Evolutionary conservation across 257 asterid genomes (phyloP), one percentile per base, ranked within the genome.

Genomic region (Scutellaria baicalensis): DNA sequence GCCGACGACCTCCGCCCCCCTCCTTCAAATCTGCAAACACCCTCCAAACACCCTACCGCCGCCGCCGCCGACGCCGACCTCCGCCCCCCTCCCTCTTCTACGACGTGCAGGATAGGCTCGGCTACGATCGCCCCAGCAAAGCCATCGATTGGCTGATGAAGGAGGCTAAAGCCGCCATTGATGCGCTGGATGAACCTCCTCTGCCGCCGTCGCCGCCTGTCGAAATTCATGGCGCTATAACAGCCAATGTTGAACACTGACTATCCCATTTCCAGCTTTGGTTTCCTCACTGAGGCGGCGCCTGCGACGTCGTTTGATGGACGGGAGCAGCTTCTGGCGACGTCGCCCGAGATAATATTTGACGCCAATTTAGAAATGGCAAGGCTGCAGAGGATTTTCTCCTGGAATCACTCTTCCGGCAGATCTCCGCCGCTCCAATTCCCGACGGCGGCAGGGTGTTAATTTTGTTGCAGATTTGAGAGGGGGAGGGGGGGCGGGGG

Each of bases 151-250:
- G n/a, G n/a, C 85, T 86, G 13, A 79, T 84, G 78, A 60, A 70
- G 27, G 83, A 81, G 74, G 89, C 89, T 2, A 84, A 84, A 75
- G 4, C 86, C 66, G 83, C 89, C 77, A 84, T 81, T 31, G 86
- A 81, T 14, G 81, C 73, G 5, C 84, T 84, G 4, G 49, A 49
- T 43, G 36, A 66, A 1, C 44, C 64, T 10, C 71, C 71, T 13
- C 68, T 75, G 35, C n/a, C n/a, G n/a, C 43, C 57, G 36, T 20
- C 60, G 14, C 5, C 66, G 14, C 51, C 18, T 38, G 27, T 44
- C 13, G 71, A 51, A 39, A 52, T 9, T 42, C 20, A 43, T 14
- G 9, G 17, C 27, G 51, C 36, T 13, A n/a, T n/a, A n/a, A 47
- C 63, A 9, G 64, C 33, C 59, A 33, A 38, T 14, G n/a, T 6